phyloP scores from a whole-genome alignment of 805 yeast genomes.

The Teunomyces gatunensis region DNA sequence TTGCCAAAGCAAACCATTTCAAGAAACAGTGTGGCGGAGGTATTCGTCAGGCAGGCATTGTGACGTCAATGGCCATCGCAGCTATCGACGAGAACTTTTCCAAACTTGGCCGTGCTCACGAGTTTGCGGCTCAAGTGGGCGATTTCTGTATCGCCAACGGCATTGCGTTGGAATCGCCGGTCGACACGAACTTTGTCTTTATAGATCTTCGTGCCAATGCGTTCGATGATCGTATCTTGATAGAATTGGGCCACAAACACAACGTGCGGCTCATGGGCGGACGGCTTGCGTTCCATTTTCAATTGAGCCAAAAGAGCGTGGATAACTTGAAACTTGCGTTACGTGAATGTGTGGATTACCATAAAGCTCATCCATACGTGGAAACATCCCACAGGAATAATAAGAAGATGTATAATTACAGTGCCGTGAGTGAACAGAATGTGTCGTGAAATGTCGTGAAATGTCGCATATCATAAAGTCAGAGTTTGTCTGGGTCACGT shows the following conservation, averaged over 20 bases:
- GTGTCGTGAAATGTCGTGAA: too few relatives aligned
- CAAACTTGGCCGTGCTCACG: slow-evolving; percentile 50
- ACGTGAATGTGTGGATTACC: slow-evolving; percentile 42
- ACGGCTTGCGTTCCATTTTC: slow-evolving; percentile 77
- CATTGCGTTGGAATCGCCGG: slow-evolving; percentile 66
- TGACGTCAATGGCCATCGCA: slow-evolving; percentile 74
- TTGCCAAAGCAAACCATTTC: slow-evolving; percentile 75
- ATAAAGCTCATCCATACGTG: slow-evolving; percentile 9
- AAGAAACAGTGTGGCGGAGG: slow-evolving; percentile 95
- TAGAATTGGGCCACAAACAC: slow-evolving; percentile 52
- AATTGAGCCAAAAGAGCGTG: slow-evolving; percentile 29
- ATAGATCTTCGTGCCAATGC: slow-evolving; percentile 53
- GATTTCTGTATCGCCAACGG: slow-evolving; percentile 51
- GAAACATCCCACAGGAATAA: slow-evolving; percentile 6
- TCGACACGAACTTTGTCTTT: slow-evolving; percentile 81
- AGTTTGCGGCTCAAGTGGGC: slow-evolving; percentile 52
- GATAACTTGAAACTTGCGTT: slow-evolving; percentile 48
- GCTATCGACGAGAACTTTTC: slow-evolving; percentile 75
- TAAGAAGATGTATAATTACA: slow-evolving; percentile 14
- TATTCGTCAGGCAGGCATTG: slow-evolving; percentile 81
- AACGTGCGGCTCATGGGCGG: slow-evolving; percentile 67
- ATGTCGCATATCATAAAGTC: too few relatives aligned
- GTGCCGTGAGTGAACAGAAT: slow-evolving; percentile 3
- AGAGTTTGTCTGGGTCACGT: too few relatives aligned
- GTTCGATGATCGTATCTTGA: slow-evolving; percentile 56